Base-by-base conservation (phyloP, 305 asterid species). In the Fraxinus baroniana region DNA sequence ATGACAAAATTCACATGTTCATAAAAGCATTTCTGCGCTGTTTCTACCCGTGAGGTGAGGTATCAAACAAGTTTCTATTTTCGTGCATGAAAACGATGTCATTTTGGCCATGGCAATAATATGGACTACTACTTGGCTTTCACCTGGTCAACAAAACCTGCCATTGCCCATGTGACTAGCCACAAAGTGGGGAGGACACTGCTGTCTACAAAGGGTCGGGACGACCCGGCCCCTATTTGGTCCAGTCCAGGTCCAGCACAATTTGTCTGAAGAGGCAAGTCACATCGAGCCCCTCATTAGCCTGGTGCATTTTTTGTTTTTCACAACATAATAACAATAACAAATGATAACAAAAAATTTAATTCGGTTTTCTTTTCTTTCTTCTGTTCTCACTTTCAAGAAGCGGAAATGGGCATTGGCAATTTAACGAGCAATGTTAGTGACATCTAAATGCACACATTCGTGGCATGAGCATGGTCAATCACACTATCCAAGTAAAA, bases 11-110 rank as follows among this genome's bases (percentile, higher is more conserved):
- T 71, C 76, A 72, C 76, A 71, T 71, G 76, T 71, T 36, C 76
- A 33, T 33, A 33, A 33, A 33, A 15, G 49, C 41, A 15, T 71
- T 32, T 70, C n/a, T 30, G 76, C 35, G 10, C 75, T 15, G 75
- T 71, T 72, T 72, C 76, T 7, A 72, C 76, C 46, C 49, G 76
- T 72, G 76, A 72, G 26, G 76, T 17, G 46, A 72, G 26, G 15
- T 2, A 32, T 17, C 76, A 32, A 72, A 72, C 15, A 72, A 17
- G 76, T 33, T 72, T 72, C 76, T 72, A 72, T 33, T 32, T 72
- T 71, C 46, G 24, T 33, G 28, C 28, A 72, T 72, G 76, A 72
- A 72, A 72, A 72, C 44, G 76, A 72, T n/a, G 28, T 17, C 46
- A 7, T 35, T 33, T 72, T 7, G 26, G 46, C 76, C 76, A 72